Evolutionary conservation across 2,329 filamentous ascomycete genomes (phyloP), one percentile per base, ranked within the genome.

Genomic region (Knoxdaviesia capensis): DNA sequence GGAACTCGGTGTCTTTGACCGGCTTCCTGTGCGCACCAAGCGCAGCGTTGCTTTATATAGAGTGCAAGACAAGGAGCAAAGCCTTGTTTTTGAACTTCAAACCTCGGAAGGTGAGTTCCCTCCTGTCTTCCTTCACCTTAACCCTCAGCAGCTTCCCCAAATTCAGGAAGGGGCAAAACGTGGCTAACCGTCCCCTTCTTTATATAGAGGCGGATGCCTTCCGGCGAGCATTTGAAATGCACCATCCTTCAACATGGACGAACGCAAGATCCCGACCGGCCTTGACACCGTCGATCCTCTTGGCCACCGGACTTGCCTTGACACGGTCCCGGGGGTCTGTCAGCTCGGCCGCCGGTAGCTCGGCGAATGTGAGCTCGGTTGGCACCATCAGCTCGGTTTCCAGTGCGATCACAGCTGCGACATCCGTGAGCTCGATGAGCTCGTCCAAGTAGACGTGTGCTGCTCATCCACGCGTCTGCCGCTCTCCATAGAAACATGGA

Each of bases 221-320:
- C 35, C 43, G 43, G 31, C 39, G 39, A 20, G 43, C 43, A 8
- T 44, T 44, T 31, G 43, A 44, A 39, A 44, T 44, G 43, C 43
- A 44, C 36, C 43, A 44, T 11, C 43, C 43, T 32, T 20, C 40
- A 6, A 44, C 39, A 31, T 44, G 43, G 43, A 40, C 38, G 28
- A 41, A 44, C 7, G 43, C 40, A 36, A 41, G 31, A 35, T 34
- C 43, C 39, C 40, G 40, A 10, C 43, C 43, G 11, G 39, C 43
- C 30, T 40, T 44, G 28, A 44, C 43, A 20, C 43, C 43, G 6
- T 44, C 43, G n/a, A 32, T 44, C 10, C 40, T 45, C 20, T 20
- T 20, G 20, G 20, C 20, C 20, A 20, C 20, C 20, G 20, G 20
- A 20, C 20, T 20, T 20, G 20, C 20, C 20, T 20, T 20, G 20